Conservation (phyloP, 2,329 filamentous ascomycete genomes). For the Tolypocladium amazonense region DNA sequence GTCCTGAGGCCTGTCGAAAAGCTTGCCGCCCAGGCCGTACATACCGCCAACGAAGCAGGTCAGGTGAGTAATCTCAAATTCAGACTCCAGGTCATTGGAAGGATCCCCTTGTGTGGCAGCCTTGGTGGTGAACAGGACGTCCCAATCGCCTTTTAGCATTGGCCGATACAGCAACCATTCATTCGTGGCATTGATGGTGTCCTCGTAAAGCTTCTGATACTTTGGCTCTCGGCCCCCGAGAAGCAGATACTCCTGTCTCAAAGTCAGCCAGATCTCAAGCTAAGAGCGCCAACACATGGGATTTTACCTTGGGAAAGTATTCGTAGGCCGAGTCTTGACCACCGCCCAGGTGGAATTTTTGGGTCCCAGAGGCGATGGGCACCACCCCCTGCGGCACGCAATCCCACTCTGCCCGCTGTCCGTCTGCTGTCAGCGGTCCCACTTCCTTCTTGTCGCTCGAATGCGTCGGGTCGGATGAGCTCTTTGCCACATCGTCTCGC, state of each 20-base stretch:
- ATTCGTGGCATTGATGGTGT: conserved; percentile 55
- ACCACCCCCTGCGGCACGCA: conserved; percentile 52
- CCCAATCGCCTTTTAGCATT: conserved; percentile 54
- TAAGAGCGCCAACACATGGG: conserved; percentile 3
- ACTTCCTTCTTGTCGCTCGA: neutral
- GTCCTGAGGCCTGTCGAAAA: conserved; percentile 48
- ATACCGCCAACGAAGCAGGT: conserved; percentile 63
- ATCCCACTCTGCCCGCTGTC: conserved; percentile 25
- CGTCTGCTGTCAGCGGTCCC: conserved; percentile 23
- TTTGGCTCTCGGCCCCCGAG: conserved; percentile 64
- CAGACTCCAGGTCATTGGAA: conserved; percentile 25
- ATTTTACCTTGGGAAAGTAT: conserved; percentile 50
- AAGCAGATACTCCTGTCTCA: conserved; percentile 54
- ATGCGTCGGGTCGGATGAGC: neutral
- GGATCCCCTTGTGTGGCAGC: conserved; percentile 34
- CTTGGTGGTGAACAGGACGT: conserved; percentile 66
- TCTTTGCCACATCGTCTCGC: neutral
- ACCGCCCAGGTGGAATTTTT: conserved; percentile 51
- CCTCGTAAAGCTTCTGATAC: conserved; percentile 63
- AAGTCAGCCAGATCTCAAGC: conserved; percentile 3
- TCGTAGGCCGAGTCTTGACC: conserved; percentile 62
- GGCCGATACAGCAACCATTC: conserved; percentile 69
- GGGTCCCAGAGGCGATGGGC: conserved; percentile 29
- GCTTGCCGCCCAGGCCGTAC: conserved; percentile 54
- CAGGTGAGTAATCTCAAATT: conserved; percentile 54